These are phyloP conservation scores for Ganoderma multipileum DNA, from an alignment of 1,284 basidiomycete species.

Conservation along the genomic window DNA sequence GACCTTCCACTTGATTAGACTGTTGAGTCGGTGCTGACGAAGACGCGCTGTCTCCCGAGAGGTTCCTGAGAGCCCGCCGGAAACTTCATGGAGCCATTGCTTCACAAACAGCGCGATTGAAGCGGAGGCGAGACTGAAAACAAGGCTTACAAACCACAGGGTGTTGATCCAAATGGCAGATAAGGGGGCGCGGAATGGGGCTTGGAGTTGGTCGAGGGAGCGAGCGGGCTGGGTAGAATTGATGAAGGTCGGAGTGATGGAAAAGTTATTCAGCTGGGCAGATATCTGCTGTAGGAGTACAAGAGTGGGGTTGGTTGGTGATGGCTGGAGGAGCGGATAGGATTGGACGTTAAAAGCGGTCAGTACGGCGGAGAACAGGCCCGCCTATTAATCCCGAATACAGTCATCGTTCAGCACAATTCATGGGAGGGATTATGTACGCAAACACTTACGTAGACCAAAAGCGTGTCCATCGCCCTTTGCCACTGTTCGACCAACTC, in stretches of 20 bases:
- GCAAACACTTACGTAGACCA: slow-evolving; percentile 8
- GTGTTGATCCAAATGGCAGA: slow-evolving; percentile 24
- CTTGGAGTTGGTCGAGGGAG: slow-evolving; percentile 5
- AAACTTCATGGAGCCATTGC: slow-evolving; percentile 26
- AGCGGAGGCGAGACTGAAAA: slow-evolving; percentile 25
- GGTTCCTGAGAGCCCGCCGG: slow-evolving; percentile 7
- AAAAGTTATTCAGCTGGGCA: slow-evolving; percentile 7
- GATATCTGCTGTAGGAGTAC: slow-evolving; percentile 11
- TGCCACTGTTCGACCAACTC: slow-evolving; percentile 8
- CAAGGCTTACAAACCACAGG: slow-evolving; percentile 29
- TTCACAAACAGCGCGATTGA: slow-evolving; percentile 26
- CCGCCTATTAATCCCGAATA: neutral
- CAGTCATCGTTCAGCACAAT: neutral
- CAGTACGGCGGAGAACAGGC: slow-evolving; percentile 16
- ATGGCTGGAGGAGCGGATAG: slow-evolving; percentile 14
- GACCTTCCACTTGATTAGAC: slow-evolving; percentile 32
- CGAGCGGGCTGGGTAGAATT: slow-evolving; percentile 24
- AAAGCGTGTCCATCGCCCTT: slow-evolving; percentile 9
- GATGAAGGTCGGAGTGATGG: slow-evolving; percentile 7
- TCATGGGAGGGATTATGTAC: neutral
- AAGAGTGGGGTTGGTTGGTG: slow-evolving; percentile 3
- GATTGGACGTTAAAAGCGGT: slow-evolving; percentile 19
- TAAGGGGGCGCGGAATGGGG: slow-evolving; percentile 4
- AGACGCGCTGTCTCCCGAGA: slow-evolving; percentile 14
- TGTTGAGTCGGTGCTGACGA: slow-evolving; percentile 33